These are phyloP conservation scores for Chrysoporthe puriensis DNA, from an alignment of 2,329 filamentous ascomycete species.

Conservation along the genomic window DNA sequence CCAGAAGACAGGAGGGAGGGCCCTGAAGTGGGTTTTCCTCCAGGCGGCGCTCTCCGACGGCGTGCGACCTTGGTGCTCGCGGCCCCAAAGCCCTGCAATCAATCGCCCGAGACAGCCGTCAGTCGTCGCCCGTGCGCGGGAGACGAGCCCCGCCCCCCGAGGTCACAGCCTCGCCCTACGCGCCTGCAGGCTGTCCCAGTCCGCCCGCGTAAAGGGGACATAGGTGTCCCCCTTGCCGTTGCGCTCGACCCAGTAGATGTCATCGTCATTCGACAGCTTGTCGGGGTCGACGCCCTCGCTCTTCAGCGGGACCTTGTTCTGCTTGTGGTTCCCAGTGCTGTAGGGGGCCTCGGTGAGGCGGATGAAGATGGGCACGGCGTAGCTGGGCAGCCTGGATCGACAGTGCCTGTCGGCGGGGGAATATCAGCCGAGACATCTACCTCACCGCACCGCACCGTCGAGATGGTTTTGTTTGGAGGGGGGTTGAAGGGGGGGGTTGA, in stretches of 20 bases:
- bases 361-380: slow-evolving; percentile 77
- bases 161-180: slow-evolving; percentile 37
- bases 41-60: too few relatives aligned
- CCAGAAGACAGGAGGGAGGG: too few relatives aligned
- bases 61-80: too few relatives aligned
- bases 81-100: too few relatives aligned
- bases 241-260: slow-evolving; percentile 60
- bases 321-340: slow-evolving; percentile 77
- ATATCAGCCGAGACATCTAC: neutral
- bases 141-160: too few relatives aligned
- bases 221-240: slow-evolving; percentile 59
- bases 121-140: neutral
- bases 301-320: slow-evolving; percentile 73
- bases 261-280: slow-evolving; percentile 46
- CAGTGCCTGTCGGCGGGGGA: slow-evolving; percentile 46
- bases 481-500: too few relatives aligned
- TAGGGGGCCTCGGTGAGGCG: slow-evolving; percentile 61
- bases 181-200: slow-evolving; percentile 54
- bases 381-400: slow-evolving; percentile 65
- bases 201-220: slow-evolving; percentile 58
- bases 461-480: too few relatives aligned
- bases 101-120: neutral
- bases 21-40: too few relatives aligned
- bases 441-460: neutral
- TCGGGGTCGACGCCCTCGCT: slow-evolving; percentile 67